Evolutionary conservation across 2,329 filamentous ascomycete genomes (phyloP).

Genomic region (Aspergillus niger): DNA sequence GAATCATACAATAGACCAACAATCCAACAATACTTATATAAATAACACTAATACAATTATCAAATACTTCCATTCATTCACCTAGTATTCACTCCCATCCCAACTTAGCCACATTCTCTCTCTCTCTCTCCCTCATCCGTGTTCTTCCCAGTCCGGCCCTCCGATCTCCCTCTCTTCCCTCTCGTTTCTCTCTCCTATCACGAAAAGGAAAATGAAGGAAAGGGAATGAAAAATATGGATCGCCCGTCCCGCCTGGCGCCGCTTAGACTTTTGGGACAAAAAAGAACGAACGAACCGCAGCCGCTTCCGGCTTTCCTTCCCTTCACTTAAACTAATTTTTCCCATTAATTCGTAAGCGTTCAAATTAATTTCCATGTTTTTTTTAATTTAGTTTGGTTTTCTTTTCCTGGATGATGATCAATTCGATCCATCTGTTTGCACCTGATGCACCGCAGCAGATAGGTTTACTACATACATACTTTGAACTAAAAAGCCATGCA

Average conservation of each 20-base stretch:
- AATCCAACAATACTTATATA: no score
- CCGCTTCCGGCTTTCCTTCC: conserved; percentile 1
- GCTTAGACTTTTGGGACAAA: conserved; percentile 12
- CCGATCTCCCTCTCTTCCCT: neutral
- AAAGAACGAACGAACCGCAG: neutral
- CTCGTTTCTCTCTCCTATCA: neutral
- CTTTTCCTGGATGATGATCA: neutral
- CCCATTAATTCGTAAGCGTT: neutral
- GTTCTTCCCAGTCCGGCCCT: neutral
- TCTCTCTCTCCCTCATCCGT: neutral
- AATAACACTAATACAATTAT: no score
- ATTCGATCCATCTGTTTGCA: neutral
- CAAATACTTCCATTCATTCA: neutral
- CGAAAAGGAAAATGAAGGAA: neutral
- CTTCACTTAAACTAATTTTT: no score
- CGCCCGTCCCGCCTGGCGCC: conserved; percentile 20
- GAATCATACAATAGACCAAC: no score
- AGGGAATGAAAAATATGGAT: conserved; percentile 18
- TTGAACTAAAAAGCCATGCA: no score
- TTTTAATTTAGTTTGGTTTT: neutral
- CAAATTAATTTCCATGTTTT: neutral
- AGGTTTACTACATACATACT: no score
- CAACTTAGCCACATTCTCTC: neutral
- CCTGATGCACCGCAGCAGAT: neutral
- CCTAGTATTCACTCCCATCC: neutral